Evolutionary conservation across 371 early-diverging fungal genomes (phyloP), one percentile per base, ranked within the genome.

Genomic region (Rhizomucor miehei): DNA sequence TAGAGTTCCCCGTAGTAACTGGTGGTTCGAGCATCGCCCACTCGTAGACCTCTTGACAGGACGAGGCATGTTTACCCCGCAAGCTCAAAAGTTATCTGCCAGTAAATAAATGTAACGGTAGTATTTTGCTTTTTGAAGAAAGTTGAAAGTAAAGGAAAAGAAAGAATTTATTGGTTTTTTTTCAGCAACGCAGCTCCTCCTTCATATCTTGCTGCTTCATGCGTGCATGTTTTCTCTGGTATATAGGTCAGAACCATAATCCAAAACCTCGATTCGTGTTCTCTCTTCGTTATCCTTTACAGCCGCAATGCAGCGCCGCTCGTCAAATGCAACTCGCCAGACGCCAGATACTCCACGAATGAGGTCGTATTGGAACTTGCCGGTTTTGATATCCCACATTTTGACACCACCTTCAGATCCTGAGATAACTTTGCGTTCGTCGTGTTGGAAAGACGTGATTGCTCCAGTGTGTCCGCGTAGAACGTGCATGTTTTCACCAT

Each of bases 381-480:
- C 95, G 16, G 89, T 77, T 53, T 86, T 67, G 20, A 93, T 82
- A 65, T 98, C 93, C 96, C 97, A 97, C 66, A 97, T 77, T 62
- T 94, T 97, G 20, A 98, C 73, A 2, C 91, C 90, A n/a, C 90
- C 91, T 56, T 95, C 97, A 5, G 92, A 90, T 0, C 98, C 97
- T 8, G 92, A 92, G 14, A 97, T 90, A 10, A 95, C 88, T 53
- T 93, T 93, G 48, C 82, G 72, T 3, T 79, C 83, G 59, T 98
- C 96, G 63, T 93, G 91, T 62, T 95, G 94, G 73, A 98, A 92
- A 52, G 95, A 95, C 1, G 97, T 98, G 48, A 98, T 95, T 17
- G 98, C 93, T 2, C 86, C 89, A 13, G 77, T 49, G 62, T 94
- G 92, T 12, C 76, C 76, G 9, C 77, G 75, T 21, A 94, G 73